Conservation (phyloP, 768 basidiomycete species). For the Botryobasidium botryosum region DNA sequence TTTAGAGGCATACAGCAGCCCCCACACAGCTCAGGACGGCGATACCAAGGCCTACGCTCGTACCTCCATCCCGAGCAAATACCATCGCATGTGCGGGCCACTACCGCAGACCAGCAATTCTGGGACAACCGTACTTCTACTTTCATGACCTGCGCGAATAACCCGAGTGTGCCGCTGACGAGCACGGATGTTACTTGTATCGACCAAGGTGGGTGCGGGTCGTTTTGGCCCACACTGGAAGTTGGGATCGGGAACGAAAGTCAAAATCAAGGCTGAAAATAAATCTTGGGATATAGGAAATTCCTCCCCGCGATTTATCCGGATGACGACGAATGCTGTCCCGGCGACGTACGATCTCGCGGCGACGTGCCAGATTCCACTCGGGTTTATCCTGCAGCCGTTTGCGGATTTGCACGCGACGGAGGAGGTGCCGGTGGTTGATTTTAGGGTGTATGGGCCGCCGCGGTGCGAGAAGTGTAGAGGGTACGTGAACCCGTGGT, state of each 20-base stretch:
- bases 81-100: slow-evolving; percentile 72
- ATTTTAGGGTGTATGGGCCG: slow-evolving; percentile 55
- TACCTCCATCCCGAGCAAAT: slow-evolving; percentile 79
- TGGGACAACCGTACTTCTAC: slow-evolving; percentile 58
- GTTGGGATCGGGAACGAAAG: too few species aligned
- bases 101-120: slow-evolving; percentile 60
- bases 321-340: slow-evolving; percentile 78
- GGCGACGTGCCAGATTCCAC: slow-evolving; percentile 64
- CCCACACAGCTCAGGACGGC: slow-evolving; percentile 25
- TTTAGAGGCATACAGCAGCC: slow-evolving; percentile 19
- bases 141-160: slow-evolving; percentile 45
- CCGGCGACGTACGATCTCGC: slow-evolving; percentile 68
- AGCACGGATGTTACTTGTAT: slow-evolving; percentile 78
- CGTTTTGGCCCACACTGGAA: neutral
- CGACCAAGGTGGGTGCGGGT: slow-evolving; percentile 51
- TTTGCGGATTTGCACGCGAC: slow-evolving; percentile 66
- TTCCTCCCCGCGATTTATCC: slow-evolving; percentile 78
- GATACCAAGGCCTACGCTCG: slow-evolving; percentile 42
- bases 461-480: slow-evolving; percentile 72
- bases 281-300: slow-evolving; percentile 47
- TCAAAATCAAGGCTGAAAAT: too few species aligned
- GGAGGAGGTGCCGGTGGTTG: slow-evolving; percentile 64
- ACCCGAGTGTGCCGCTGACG: slow-evolving; percentile 55
- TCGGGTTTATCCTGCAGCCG: slow-evolving; percentile 76
- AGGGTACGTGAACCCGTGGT: slow-evolving; percentile 91